Conservation (phyloP, 2,329 filamentous ascomycete genomes). For the Colletotrichum navitas region DNA sequence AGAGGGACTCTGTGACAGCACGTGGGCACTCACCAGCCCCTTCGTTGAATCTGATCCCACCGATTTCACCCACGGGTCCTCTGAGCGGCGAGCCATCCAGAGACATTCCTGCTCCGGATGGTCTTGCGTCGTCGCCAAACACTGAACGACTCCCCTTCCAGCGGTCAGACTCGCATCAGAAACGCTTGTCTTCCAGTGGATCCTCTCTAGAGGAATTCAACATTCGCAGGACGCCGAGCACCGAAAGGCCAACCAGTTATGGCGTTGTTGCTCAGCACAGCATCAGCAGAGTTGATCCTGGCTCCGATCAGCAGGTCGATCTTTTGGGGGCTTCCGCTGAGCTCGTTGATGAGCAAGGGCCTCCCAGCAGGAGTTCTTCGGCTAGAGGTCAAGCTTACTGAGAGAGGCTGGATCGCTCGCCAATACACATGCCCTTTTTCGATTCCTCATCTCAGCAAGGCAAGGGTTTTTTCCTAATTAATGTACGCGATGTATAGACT, state of each 20-base stretch:
- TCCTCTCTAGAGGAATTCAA: conserved; percentile 65
- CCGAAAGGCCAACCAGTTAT: conserved; percentile 66
- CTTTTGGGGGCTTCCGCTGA: conserved; percentile 68
- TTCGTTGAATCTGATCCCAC: conserved; percentile 51
- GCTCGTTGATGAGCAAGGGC: conserved; percentile 60
- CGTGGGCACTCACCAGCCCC: conserved; percentile 51
- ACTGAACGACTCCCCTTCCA: conserved; percentile 65
- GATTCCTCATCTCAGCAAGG: not conserved
- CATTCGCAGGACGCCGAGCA: conserved; percentile 50
- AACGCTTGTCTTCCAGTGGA: conserved; percentile 60
- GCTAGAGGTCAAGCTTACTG: conserved; percentile 25
- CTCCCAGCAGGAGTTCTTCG: conserved; percentile 37
- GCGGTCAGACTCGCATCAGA: conserved; percentile 63
- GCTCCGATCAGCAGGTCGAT: conserved; percentile 56
- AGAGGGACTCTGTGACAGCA: conserved; percentile 64
- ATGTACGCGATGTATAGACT: conserved; percentile 36
- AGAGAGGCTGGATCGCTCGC: not conserved
- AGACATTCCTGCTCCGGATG: not conserved
- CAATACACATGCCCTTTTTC: not conserved
- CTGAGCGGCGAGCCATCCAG: conserved; percentile 35
- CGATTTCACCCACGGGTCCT: conserved; percentile 32
- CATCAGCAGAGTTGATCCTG: conserved; percentile 67
- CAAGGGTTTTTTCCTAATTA: not conserved
- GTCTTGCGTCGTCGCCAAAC: conserved; percentile 25
- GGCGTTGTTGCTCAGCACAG: conserved; percentile 70